Conservation (phyloP, 2,329 filamentous ascomycete species). For the Pseudogymnoascus sp. region DNA sequence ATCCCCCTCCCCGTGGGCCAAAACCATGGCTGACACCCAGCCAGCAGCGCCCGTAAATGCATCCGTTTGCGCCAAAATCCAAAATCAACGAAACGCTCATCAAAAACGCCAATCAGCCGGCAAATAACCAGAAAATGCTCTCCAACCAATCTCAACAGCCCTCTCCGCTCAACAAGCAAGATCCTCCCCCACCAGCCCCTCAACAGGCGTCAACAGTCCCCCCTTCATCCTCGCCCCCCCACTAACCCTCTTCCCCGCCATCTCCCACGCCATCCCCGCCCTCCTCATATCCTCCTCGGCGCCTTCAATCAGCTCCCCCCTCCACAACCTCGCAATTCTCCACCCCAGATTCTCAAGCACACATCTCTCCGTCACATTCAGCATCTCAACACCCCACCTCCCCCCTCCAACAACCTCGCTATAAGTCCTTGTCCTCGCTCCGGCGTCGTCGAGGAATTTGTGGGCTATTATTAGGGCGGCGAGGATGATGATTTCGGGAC, state of each 20-base stretch:
- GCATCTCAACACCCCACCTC: conserved; percentile 51
- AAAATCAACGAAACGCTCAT: too few relatives aligned
- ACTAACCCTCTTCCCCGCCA: conserved; percentile 18
- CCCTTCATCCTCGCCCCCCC: neutral
- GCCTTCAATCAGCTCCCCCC: conserved; percentile 46
- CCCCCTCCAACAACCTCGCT: conserved; percentile 43
- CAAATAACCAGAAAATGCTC: too few relatives aligned
- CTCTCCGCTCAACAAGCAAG: neutral
- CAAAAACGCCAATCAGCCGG: too few relatives aligned
- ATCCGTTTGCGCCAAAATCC: neutral
- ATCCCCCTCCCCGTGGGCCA: neutral
- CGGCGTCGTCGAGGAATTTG: conserved; percentile 55
- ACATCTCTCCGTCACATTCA: conserved; percentile 55
- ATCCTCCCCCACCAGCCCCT: neutral
- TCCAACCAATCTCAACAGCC: too few relatives aligned
- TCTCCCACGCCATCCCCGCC: conserved; percentile 32
- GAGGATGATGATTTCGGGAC: conserved; percentile 55
- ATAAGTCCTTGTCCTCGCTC: conserved; percentile 46
- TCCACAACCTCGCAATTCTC: conserved; percentile 51
- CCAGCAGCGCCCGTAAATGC: neutral
- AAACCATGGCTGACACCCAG: neutral
- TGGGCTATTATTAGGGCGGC: conserved; percentile 53
- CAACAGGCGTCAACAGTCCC: neutral
- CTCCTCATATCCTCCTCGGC: conserved; percentile 57
- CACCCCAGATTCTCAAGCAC: conserved; percentile 57